Evolutionary conservation across 1,284 basidiomycete species (phyloP), one percentile per base, ranked within the genome.

Genomic region (Malassezia yamatoensis): DNA sequence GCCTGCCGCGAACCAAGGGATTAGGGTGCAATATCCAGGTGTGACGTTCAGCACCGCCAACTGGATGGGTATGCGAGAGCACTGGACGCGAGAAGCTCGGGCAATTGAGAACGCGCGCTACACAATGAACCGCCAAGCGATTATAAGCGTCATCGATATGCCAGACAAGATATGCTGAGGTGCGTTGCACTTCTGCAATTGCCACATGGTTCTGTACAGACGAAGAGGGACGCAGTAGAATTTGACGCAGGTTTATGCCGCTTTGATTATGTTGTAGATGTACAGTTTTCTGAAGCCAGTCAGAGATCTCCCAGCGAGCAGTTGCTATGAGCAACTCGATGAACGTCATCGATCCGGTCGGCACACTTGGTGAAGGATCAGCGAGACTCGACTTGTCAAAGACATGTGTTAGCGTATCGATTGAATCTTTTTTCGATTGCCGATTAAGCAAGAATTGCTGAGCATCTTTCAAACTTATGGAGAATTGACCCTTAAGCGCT

Each of bases 1-100:
- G 54, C 0, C 11, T n/a, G 2, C 64, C 45, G 11, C 65, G 53
- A 7, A 64, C 50, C 12, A 63, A 40, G 0, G 70, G 67, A 16
- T 67, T 66, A 0, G 55, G 53, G 39, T 71, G 67, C 10, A 73
- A 49, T 10, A 73, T 65, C 66, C 68, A 73, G 1, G 68, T 73
- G 35, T 57, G 49, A 16, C 56, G 51, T n/a, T 44, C 45, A 8
- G 16, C 34, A 3, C 32, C 43, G 16, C 33, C 35, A 42, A 32
- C 16, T 50, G 59, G 2, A 50, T 15, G n/a, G 42, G 35, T 1
- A 47, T 49, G 0, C 46, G 56, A 39, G 51, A 29, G 8, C 9
- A n/a, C 5, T 18, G 21, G 18, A 56, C 64, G 40, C 11, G 59
- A 62, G 39, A 70, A 72, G 16, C 56, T 61, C 0, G 66, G 64